phyloP scores from a whole-genome alignment of 1,139 yeast genomes.

The Hemisphaericaspora lyxosophila region DNA sequence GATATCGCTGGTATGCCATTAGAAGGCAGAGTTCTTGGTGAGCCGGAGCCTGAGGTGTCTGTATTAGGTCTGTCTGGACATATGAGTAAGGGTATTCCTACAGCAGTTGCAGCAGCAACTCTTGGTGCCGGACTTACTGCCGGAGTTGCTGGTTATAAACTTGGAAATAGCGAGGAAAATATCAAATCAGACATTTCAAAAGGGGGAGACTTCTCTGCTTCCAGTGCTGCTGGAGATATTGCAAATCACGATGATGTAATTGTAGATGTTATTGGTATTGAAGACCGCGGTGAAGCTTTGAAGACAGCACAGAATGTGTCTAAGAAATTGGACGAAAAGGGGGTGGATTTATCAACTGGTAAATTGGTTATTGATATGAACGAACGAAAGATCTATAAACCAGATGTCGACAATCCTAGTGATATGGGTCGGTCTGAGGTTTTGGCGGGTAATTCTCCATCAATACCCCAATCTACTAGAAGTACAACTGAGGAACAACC shows the following conservation, averaged over 20 bases:
- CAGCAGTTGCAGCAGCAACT: background rate
- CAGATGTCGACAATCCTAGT: conserved; percentile 15
- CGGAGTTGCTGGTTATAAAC: conserved; percentile 6
- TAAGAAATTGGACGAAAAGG: conserved; percentile 32
- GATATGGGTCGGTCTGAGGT: background rate
- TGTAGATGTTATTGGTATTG: conserved; percentile 41
- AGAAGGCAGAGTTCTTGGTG: background rate
- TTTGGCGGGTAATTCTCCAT: no score
- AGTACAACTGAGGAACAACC: background rate
- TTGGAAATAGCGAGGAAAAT: conserved; percentile 1
- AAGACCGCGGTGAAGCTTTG: conserved; percentile 33
- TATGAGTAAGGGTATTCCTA: background rate
- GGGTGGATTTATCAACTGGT: conserved; percentile 38
- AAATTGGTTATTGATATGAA: conserved; percentile 37
- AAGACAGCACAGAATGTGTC: conserved; percentile 37
- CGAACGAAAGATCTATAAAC: conserved; percentile 31
- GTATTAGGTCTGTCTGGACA: background rate
- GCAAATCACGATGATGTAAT: conserved; percentile 21
- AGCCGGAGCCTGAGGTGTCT: background rate
- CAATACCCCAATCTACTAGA: no score
- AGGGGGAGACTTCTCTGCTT: conserved; percentile 5
- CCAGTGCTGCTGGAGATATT: conserved; percentile 4
- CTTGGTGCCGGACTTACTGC: conserved; percentile 7
- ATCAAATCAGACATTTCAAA: background rate
- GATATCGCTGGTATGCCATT: background rate